phyloP scores from a whole-genome alignment of 768 basidiomycete genomes.

The Austroboletus festivus region DNA sequence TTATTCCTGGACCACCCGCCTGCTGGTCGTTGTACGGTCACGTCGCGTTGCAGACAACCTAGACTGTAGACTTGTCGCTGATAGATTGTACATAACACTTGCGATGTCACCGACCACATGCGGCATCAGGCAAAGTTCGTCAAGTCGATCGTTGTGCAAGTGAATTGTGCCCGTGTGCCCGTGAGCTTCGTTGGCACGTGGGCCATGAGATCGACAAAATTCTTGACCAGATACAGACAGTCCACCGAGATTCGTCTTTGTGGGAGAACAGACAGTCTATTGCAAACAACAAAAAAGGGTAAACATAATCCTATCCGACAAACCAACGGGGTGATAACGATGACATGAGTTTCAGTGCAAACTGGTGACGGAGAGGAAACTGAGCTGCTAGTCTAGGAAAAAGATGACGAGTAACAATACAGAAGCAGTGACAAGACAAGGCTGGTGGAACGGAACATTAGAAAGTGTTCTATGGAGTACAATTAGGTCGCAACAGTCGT shows the following conservation, averaged over 20 bases:
- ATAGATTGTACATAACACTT: background rate
- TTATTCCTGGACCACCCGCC: background rate
- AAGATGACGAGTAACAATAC: constrained; percentile 2
- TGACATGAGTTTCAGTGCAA: constrained; percentile 1
- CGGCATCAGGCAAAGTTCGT: too few species aligned
- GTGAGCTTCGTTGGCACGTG: constrained; percentile 8
- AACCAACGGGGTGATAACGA: constrained; percentile 5
- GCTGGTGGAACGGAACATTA: constrained; percentile 11
- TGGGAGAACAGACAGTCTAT: constrained; percentile 6
- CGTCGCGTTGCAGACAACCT: too few species aligned
- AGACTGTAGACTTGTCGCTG: background rate
- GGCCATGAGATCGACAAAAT: constrained; percentile 6
- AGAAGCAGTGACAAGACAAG: constrained; percentile 10
- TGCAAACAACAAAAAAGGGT: background rate
- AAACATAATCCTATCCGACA: constrained; percentile 1
- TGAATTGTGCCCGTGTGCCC: background rate
- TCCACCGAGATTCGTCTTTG: background rate
- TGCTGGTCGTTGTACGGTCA: too few species aligned
- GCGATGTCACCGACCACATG: background rate
- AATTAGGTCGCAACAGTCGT: constrained; percentile 14
- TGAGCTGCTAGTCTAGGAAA: constrained; percentile 3
- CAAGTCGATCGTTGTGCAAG: background rate
- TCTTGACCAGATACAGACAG: background rate
- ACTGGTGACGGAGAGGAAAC: background rate
- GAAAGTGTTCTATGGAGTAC: constrained; percentile 10